phyloP scores from a whole-genome alignment of 805 yeast genomes.

The Hanseniaspora vineae region DNA sequence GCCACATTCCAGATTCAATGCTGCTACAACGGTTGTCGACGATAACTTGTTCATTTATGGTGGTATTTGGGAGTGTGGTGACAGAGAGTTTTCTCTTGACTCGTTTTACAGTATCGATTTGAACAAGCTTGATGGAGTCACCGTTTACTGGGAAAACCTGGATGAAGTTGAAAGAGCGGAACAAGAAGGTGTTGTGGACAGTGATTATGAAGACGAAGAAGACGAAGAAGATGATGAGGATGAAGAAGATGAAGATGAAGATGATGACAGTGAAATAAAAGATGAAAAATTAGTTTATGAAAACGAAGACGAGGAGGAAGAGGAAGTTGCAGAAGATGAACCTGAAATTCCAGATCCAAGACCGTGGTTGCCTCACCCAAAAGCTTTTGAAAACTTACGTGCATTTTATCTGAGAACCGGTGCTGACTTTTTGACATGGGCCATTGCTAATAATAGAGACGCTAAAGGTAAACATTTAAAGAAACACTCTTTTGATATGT shows the following conservation, averaged over 20 bases:
- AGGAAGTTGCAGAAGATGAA: constrained; percentile 44
- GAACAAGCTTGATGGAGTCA: constrained; percentile 77
- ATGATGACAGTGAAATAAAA: constrained; percentile 29
- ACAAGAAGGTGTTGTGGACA: constrained; percentile 39
- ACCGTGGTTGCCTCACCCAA: constrained; percentile 97
- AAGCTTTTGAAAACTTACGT: constrained; percentile 76
- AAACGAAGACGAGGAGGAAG: constrained; percentile 59
- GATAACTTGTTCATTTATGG: constrained; percentile 78
- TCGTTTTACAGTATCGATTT: constrained; percentile 78
- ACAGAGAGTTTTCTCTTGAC: constrained; percentile 72
- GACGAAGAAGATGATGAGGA: constrained; percentile 64
- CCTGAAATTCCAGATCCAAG: constrained; percentile 77
- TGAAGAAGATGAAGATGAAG: constrained; percentile 45
- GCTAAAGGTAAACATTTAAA: constrained; percentile 84
- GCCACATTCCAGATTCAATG: constrained; percentile 85
- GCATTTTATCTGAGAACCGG: constrained; percentile 80
- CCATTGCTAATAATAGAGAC: constrained; percentile 72
- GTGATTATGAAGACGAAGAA: constrained; percentile 50
- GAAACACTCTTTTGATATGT: constrained; percentile 76
- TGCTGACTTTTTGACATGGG: constrained; percentile 83
- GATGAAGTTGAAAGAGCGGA: constrained; percentile 37
- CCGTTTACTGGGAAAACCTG: constrained; percentile 82
- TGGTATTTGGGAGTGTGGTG: constrained; percentile 84
- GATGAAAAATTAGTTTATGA: constrained; percentile 36
- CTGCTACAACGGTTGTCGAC: constrained; percentile 72